Evolutionary conservation across 148 eudicot species (phyloP).

Genomic region (Cornus suecica): DNA sequence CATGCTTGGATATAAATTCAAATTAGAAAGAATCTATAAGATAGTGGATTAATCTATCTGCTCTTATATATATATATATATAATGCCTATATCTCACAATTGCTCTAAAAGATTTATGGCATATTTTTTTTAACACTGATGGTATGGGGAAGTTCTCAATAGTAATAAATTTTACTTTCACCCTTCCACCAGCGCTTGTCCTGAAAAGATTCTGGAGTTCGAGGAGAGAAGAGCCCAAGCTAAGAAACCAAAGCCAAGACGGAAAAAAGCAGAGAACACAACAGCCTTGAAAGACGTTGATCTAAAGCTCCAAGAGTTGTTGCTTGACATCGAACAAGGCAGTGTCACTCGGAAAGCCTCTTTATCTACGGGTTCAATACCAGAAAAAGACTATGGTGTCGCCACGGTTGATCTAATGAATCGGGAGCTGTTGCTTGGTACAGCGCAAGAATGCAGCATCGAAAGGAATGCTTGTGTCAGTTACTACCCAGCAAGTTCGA

Average conservation of each 20-base stretch:
- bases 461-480: slow-evolving; percentile 3
- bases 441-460: slow-evolving; percentile 13
- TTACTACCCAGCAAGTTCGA: background rate
- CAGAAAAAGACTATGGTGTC: slow-evolving; percentile 6
- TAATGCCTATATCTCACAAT: too few relatives aligned
- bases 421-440: slow-evolving; percentile 4
- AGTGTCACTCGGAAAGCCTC: background rate
- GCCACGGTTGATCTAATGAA: slow-evolving; percentile 14
- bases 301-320: slow-evolving; percentile 49
- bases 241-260: slow-evolving; percentile 58
- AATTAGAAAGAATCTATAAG: background rate
- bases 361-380: slow-evolving; percentile 1
- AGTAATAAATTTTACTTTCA: background rate
- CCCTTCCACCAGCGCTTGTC: slow-evolving; percentile 65
- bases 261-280: slow-evolving; percentile 38
- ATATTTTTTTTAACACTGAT: background rate
- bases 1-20: background rate
- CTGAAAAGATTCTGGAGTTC: slow-evolving; percentile 75
- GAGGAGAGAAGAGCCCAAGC: slow-evolving; percentile 52
- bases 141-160: background rate
- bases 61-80: too few relatives aligned
- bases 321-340: slow-evolving; percentile 50
- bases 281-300: slow-evolving; percentile 43
- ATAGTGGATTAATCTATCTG: background rate
- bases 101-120: background rate